Base-by-base conservation (phyloP, 164 flowering plant genomes). In the Stephania japonica region DNA sequence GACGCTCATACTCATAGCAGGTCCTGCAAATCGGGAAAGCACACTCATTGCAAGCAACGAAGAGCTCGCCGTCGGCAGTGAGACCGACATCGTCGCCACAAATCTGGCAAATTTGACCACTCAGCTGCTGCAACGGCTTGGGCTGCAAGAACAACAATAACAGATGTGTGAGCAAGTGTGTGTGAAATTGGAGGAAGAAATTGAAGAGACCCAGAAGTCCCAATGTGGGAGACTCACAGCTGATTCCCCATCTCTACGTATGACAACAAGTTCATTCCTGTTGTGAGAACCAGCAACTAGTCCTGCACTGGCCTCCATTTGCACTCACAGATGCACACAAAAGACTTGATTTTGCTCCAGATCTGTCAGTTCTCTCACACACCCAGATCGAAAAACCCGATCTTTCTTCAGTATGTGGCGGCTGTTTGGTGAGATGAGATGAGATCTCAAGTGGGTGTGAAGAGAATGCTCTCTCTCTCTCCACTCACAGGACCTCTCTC, bases 251-350 rank as follows among this genome's bases (percentile, higher is more conserved):
- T 86, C 86, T 0, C 83, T 79, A 59, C 84, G 88, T 70, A 88
- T 88, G 68, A 88, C 84, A 19, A 88, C 83, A 1, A 88, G 85
- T 71, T 88, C 91, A 63, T 88, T 84, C 77, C 89, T 79, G 76
- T 88, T 85, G 69, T 88, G 91, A 71, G 89, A 85, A 18, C 91
- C 91, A 7, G 88, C 89, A 38, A 88, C 85, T 42, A 88, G 70
- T 42, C 91, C 89, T 7, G 86, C 88, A 80, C 85, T 78, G 23
- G 83, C 91, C 79, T 88, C 86, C 91, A 88, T 88, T 50, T 42
- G 70, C 72, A 24, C 42, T 66, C 44, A 47, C 44, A 65, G 62
- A 49, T 32, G 16, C 6, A 8, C 50, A 42, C 21, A 69, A 66
- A 75, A 73, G 19, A 62, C 62, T 43, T 68, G 49, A 42, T 67